Evolutionary conservation across 306 rosid genomes (phyloP), one percentile per base, ranked within the genome.

Genomic region (Vigna hirtella): DNA sequence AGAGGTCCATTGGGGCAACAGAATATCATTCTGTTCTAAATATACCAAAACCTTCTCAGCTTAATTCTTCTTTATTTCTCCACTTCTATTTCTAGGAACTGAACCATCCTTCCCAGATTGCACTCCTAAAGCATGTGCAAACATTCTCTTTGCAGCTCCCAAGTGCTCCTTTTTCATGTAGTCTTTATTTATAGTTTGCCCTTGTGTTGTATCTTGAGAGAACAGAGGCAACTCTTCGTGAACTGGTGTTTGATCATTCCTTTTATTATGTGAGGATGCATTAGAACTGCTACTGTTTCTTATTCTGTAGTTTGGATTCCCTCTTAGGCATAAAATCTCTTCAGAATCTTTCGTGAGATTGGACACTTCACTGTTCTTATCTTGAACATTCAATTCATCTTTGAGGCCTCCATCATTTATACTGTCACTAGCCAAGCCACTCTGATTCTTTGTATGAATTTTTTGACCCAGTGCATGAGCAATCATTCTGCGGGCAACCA

Each of bases 91-190:
- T 79, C 85, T 88, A 34, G 90, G 77, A 50, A 83, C 70, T 72
- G 81, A 80, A 59, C 82, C 83, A 47, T 82, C 90, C 88, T 90
- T 91, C 72, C 89, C 93, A 20, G 90, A 62, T 9, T 70, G 91
- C 83, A 77, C 85, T 74, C 99, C 97, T 82, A 96, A 78, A 77
- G 99, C 99, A 84, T 90, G 87, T 77, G 98, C 93, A 81, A 96
- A 93, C 91, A 96, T 87, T 82, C 98, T 91, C 91, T 89, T 93
- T 4, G 98, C 98, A 68, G 98, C 98, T 78, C 99, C 99, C 68
- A 93, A 4, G 68, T 91, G 96, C 82, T 96, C 98, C 85, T 80
- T 88, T 83, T 87, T 89, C 84, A 87, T 61, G 86, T 68, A 47
- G 18, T 90, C 97, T 73, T 88, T 85, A 51, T 75, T 66, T 15